Percentiles rank a stretch among this genome's conserved stretches.
These are phyloP conservation scores for Primulina huaijiensis DNA, from an alignment of 257 asterid species.

Conservation along the genomic window DNA sequence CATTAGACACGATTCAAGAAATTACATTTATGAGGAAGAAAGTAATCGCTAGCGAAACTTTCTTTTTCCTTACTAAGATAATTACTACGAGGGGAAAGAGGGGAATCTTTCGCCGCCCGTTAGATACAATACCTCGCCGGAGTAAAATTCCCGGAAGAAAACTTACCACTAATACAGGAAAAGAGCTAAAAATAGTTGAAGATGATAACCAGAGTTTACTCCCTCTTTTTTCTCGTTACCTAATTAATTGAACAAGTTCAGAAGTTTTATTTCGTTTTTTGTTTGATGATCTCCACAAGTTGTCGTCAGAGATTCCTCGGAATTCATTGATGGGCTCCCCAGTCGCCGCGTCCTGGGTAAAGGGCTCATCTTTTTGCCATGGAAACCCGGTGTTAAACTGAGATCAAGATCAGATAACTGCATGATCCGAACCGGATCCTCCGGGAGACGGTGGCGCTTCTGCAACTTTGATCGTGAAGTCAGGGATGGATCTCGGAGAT, in stretches of 20 bases:
- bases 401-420: slow-evolving; percentile 61
- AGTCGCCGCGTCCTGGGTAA: slow-evolving; percentile 35
- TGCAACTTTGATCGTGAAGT: slow-evolving; percentile 24
- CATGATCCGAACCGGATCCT: slow-evolving; percentile 31
- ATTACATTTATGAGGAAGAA: background rate
- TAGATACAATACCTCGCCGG: slow-evolving; percentile 41
- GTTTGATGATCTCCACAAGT: slow-evolving; percentile 36
- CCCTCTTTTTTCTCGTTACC: background rate
- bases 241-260: slow-evolving; percentile 47
- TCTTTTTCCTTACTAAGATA: slow-evolving; percentile 30
- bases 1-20: background rate
- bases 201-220: background rate
- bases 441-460: slow-evolving; percentile 45
- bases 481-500: slow-evolving; percentile 25
- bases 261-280: slow-evolving; percentile 39
- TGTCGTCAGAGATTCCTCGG: slow-evolving; percentile 60
- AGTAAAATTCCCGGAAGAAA: slow-evolving; percentile 25
- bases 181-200: background rate
- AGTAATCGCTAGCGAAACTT: slow-evolving; percentile 38
- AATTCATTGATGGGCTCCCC: slow-evolving; percentile 58
- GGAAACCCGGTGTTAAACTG: slow-evolving; percentile 42
- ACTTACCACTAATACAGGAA: slow-evolving; percentile 1
- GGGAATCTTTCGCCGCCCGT: slow-evolving; percentile 60
- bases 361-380: slow-evolving; percentile 13
- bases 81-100: slow-evolving; percentile 11